A percentile compares a stretch with the other conserved stretches of the same genome.
phyloP scores from a whole-genome alignment of 106 monocot species.

The Dendrobium nobile region DNA sequence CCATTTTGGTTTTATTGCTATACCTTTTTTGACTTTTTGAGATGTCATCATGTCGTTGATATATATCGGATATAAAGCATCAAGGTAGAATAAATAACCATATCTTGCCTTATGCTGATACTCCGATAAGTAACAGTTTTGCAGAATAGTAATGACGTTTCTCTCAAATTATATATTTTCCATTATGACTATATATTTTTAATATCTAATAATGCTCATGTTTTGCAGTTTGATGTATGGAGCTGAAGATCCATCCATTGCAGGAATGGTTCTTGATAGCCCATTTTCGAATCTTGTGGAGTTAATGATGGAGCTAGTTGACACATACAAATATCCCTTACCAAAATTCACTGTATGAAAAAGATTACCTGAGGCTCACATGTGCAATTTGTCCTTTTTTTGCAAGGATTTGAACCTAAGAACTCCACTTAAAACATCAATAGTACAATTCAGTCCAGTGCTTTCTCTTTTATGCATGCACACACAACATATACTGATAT shows the following conservation, averaged over 20 bases:
- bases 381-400: neutral
- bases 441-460: neutral
- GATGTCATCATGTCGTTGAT: neutral
- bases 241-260: conserved; percentile 96
- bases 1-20: neutral
- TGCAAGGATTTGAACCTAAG: neutral
- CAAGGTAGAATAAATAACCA: neutral
- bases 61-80: neutral
- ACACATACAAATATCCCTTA: conserved; percentile 94
- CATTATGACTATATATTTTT: neutral
- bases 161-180: neutral
- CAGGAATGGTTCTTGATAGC: conserved; percentile 99
- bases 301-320: conserved; percentile 99
- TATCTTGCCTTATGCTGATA: neutral
- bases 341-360: conserved; percentile 89
- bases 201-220: neutral
- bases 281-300: conserved; percentile 98
- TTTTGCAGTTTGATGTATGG: conserved; percentile 91
- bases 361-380: neutral
- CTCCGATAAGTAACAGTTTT: neutral
- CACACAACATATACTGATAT: neutral
- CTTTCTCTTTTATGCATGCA: neutral
- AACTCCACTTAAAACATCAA: neutral
- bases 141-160: neutral
- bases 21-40: neutral